Evolutionary conservation across 768 basidiomycete genomes (phyloP).

Genomic region (Russula virescens): DNA sequence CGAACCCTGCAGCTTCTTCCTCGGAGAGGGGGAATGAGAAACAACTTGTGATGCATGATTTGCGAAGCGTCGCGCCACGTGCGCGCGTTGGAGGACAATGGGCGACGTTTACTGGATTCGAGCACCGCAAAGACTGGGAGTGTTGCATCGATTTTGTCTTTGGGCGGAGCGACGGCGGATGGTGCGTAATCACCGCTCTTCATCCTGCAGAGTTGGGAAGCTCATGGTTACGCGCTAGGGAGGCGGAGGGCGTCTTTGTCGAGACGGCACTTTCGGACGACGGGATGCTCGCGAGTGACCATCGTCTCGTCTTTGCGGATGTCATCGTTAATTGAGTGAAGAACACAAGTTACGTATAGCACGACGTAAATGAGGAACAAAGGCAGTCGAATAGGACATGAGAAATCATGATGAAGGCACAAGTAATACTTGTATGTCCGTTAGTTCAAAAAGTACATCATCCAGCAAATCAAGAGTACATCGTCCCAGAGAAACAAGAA

Average conservation of each 20-base stretch:
- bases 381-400: too few species aligned
- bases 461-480: neutral
- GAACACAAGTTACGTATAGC: too few species aligned
- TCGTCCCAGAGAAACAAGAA: too few species aligned
- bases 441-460: too few species aligned
- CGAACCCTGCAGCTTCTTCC: neutral
- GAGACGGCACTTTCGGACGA: constrained; percentile 23
- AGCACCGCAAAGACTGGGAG: constrained; percentile 35
- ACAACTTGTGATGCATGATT: constrained; percentile 36
- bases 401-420: too few species aligned
- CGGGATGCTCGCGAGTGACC: constrained; percentile 50
- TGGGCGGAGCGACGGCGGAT: constrained; percentile 42
- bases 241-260: constrained; percentile 1
- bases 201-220: neutral
- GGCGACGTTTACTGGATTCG: constrained; percentile 50
- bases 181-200: constrained; percentile 32
- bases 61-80: constrained; percentile 39
- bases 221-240: neutral
- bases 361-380: neutral
- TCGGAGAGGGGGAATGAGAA: neutral
- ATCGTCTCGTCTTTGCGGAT: constrained; percentile 49
- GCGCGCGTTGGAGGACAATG: constrained; percentile 40
- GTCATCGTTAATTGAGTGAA: constrained; percentile 22
- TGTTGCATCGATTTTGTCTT: constrained; percentile 49
- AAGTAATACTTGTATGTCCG: too few species aligned